Base-by-base conservation (phyloP, 495 filamentous ascomycete genomes). In the Hypomontagnella monticulosa region DNA sequence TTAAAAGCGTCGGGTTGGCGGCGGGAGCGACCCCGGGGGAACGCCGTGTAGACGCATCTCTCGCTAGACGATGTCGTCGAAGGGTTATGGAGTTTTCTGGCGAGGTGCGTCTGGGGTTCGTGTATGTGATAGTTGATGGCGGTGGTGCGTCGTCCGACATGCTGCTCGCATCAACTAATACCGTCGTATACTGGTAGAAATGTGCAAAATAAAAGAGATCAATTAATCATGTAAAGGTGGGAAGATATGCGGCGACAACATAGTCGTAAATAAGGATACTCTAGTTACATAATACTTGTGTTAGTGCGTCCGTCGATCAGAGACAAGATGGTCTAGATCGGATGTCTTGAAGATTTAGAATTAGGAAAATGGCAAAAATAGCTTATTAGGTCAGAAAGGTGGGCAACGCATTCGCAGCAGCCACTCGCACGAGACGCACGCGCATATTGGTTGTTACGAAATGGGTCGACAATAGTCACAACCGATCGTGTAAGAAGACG, bases 81-180 rank as follows among this genome's bases (percentile, higher is more conserved):
- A 80, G 52, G 1, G 79, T 80, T 4, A 78, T 71, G 27, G 79
- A 81, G 18, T 71, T 73, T 6, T 77, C 75, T 8, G 78, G 71
- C 19, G 74, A 63, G 4, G 73, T 69, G 61, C 78, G 69, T 57
- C 78, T 71, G 19, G 78, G 78, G 23, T 78, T 71, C 4, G 69
- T 75, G 51, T 76, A 76, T 4, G 74, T 73, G 12, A 71, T 57
- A 27, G 37, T 41, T 9, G 73, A 65, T 61, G 58, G 67, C 32
- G 70, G 72, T 50, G 67, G 65, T 41, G 53, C 61, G 40, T 70
- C 69, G 46, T 57, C 56, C 6, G 63, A 44, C 71, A 74, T 74
- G 50, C 47, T 60, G 48, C 4, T 63, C 54, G 41, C 54, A 67
- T 57, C 4, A 54, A 49, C 49, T 58, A 12, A 47, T 64, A 69